A percentile compares a stretch with the other conserved stretches of the same genome.
These are phyloP conservation scores for Stemphylium vesicarium DNA, from an alignment of 2,329 filamentous ascomycete species.

Conservation along the genomic window DNA sequence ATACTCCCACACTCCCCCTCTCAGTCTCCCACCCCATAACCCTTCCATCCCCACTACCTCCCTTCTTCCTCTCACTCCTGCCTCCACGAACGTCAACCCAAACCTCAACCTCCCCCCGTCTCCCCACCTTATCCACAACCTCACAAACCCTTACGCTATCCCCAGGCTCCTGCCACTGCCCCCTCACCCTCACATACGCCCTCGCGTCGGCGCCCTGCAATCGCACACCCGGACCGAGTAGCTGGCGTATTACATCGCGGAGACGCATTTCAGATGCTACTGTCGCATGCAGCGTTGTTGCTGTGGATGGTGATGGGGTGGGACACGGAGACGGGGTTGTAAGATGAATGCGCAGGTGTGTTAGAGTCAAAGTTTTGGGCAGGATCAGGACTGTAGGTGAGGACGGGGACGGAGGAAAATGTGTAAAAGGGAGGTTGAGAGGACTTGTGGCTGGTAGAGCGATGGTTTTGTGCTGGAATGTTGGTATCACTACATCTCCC, in stretches of 20 bases:
- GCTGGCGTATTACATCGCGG: constrained; percentile 16
- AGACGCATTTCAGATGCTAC: constrained; percentile 20
- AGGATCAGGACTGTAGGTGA: constrained; percentile 14
- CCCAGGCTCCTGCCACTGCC: constrained; percentile 18
- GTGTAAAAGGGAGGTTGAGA: neutral
- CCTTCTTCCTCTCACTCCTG: neutral
- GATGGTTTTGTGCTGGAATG: neutral
- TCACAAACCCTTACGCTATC: constrained; percentile 6
- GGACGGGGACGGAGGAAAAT: too few relatives aligned
- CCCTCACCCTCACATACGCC: constrained; percentile 12
- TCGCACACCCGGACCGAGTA: constrained; percentile 2
- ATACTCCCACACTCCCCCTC: constrained; percentile 13
- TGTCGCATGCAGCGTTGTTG: constrained; percentile 2
- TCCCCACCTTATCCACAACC: constrained; percentile 4
- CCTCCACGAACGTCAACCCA: neutral
- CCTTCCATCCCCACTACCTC: neutral
- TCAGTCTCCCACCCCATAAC: constrained; percentile 17
- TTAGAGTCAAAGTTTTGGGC: constrained; percentile 1
- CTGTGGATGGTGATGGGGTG: neutral
- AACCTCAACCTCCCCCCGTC: constrained; percentile 8
- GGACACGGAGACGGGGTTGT: too few relatives aligned
- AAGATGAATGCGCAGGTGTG: constrained; percentile 7
- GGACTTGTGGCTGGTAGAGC: neutral
- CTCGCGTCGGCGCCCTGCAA: neutral
- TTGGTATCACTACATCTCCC: neutral